Base-by-base conservation (phyloP, 2,329 filamentous ascomycete genomes). In the Paecilomyces variotii region DNA sequence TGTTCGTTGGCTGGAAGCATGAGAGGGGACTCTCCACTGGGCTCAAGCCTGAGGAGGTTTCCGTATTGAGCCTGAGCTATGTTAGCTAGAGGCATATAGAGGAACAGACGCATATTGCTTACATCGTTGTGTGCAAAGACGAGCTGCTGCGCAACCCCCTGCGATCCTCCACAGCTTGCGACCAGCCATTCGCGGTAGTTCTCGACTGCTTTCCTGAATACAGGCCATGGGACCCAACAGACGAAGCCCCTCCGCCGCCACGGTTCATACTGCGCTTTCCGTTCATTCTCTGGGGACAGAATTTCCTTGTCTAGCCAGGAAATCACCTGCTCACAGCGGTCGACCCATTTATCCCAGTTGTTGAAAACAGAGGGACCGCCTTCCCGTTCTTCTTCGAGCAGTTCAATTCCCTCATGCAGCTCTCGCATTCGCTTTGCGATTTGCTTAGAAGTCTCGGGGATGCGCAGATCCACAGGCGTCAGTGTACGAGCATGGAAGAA, bases 71-170 rank as follows among this genome's bases (percentile, higher is more conserved):
- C 96, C 91, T 96, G 61, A 10, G 9, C 50, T 14, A 11, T 34
- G 53, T 68, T 52, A 72, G 67, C 56, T 59, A 55, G 30, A 32
- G 10, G 4, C 57, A 53, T n/a, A 32, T 58, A 58, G 28, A 52
- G 32, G 3, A 28, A 19, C 14, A 34, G 25, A 14, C 50, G 49
- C 19, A 26, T 5, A 52, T 27, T 7, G 75, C 88, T 78, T 76
- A 95, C 91, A 81, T 99, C 94, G 68, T 96, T 97, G 73, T 99
- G 94, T n/a, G 91, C 90, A 79, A 99, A 99, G 0, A 97, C 86
- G 10, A 99, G 82, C 57, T 85, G 82, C 53, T 89, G 83, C 56
- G 87, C 87, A 58, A 97, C 80, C 54, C 82, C 84, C 34, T 84
- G 76, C 3, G 79, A 70, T 1, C 86, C 86, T 45, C 88, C 88